Evolutionary conservation across 495 filamentous ascomycete genomes (phyloP).

Genomic region (Cryomyces minteri): DNA sequence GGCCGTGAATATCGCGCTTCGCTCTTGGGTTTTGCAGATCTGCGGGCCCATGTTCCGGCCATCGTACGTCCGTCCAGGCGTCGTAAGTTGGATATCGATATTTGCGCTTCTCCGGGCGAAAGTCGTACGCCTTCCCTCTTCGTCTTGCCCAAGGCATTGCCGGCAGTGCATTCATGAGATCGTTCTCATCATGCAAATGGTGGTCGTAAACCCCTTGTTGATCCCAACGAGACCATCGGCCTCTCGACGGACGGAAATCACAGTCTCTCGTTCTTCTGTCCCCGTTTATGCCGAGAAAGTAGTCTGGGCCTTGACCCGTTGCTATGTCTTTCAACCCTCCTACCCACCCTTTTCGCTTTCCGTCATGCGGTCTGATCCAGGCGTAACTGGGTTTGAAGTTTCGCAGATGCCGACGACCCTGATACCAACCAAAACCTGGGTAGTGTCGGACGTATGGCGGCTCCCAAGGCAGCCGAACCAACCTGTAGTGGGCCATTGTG

Average conservation of each 20-base stretch:
- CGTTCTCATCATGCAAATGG: neutral
- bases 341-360: slow-evolving; percentile 8
- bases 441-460: too few species aligned
- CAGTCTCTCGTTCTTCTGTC: neutral
- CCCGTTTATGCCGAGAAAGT: slow-evolving; percentile 14
- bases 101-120: slow-evolving; percentile 4
- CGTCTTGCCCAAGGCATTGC: neutral
- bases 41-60: neutral
- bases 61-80: neutral
- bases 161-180: neutral
- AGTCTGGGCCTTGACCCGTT: slow-evolving; percentile 14
- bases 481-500: too few species aligned
- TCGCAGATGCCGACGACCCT: too few species aligned
- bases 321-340: slow-evolving; percentile 18
- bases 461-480: too few species aligned
- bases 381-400: slow-evolving; percentile 1
- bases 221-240: slow-evolving; percentile 1
- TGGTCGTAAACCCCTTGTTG: too few species aligned
- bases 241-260: neutral
- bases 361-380: slow-evolving; percentile 18
- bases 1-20: too few species aligned
- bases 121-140: slow-evolving; percentile 10
- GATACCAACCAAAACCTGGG: too few species aligned
- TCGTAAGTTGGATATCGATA: too few species aligned
- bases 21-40: too few species aligned